These are phyloP conservation scores for Diaporthe humulicola DNA, from an alignment of 2,329 filamentous ascomycete species.

Conservation along the genomic window DNA sequence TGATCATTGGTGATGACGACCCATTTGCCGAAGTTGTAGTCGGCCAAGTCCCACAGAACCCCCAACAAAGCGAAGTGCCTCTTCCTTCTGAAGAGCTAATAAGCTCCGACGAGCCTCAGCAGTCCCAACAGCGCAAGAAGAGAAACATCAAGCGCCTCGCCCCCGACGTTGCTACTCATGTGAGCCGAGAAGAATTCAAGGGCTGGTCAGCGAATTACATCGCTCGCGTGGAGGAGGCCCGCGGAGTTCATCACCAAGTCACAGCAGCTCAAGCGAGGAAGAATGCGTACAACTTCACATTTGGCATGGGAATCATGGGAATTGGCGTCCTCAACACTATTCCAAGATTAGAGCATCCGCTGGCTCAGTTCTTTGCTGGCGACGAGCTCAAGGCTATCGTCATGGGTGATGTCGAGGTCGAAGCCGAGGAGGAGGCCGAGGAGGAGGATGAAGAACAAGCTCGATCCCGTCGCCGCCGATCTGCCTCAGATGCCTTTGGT, in stretches of 20 bases:
- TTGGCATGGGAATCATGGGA: slow-evolving; percentile 54
- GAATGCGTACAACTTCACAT: slow-evolving; percentile 56
- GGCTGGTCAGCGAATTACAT: slow-evolving; percentile 59
- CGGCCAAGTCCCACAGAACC: background rate
- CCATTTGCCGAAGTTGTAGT: slow-evolving; percentile 42
- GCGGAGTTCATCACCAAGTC: slow-evolving; percentile 43
- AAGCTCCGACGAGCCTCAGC: slow-evolving; percentile 32
- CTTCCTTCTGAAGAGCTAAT: slow-evolving; percentile 29
- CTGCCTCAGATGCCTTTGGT: slow-evolving; percentile 59
- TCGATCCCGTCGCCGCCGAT: slow-evolving; percentile 54
- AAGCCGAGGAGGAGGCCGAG: slow-evolving; percentile 42
- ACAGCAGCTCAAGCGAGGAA: slow-evolving; percentile 55
- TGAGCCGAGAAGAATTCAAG: slow-evolving; percentile 54
- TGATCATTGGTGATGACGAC: slow-evolving; percentile 53
- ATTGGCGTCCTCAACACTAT: slow-evolving; percentile 51
- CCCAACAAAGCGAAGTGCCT: slow-evolving; percentile 16
- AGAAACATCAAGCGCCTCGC: slow-evolving; percentile 46
- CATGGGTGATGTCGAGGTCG: slow-evolving; percentile 41
- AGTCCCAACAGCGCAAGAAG: slow-evolving; percentile 15
- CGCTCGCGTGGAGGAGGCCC: slow-evolving; percentile 65
- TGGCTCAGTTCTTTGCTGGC: slow-evolving; percentile 62
- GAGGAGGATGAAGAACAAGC: slow-evolving; percentile 41
- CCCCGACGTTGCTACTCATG: slow-evolving; percentile 49
- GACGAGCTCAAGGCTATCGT: slow-evolving; percentile 53
- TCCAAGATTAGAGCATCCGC: slow-evolving; percentile 54